Evolutionary conservation across 2,329 filamentous ascomycete genomes (phyloP).

Genomic region (Epichloe aotearoae): DNA sequence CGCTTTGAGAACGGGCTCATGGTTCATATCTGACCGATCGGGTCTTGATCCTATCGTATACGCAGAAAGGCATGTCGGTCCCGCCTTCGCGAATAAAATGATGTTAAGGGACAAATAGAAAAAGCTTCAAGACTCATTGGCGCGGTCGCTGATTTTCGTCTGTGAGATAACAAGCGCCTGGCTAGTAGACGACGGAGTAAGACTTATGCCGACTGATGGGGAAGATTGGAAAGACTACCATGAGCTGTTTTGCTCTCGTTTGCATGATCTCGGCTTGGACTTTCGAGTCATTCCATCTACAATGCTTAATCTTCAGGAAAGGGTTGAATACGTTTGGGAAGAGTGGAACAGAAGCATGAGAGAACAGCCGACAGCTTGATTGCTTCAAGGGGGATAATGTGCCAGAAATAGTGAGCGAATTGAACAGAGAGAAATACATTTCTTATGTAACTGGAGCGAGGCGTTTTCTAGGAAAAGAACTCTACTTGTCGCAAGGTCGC

Average conservation of each 20-base stretch:
- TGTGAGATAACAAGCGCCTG: neutral
- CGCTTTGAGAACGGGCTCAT: neutral
- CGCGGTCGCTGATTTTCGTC: neutral
- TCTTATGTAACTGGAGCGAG: too few relatives aligned
- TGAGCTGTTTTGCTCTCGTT: neutral
- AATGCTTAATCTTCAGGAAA: neutral
- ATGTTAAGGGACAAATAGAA: neutral
- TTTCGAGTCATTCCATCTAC: neutral
- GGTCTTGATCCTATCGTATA: neutral
- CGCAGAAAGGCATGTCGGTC: neutral
- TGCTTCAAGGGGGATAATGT: too few relatives aligned
- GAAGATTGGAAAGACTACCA: neutral
- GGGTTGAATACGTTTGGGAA: neutral
- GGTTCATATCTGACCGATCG: conserved; percentile 1
- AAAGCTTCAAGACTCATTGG: neutral
- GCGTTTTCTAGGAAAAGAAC: too few relatives aligned
- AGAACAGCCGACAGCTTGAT: too few relatives aligned
- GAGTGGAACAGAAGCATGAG: neutral
- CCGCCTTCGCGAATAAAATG: neutral
- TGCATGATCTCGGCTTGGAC: neutral
- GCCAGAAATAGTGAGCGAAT: too few relatives aligned
- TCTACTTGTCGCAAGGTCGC: too few relatives aligned
- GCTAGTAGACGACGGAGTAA: neutral
- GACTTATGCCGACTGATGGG: neutral
- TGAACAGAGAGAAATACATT: too few relatives aligned